Evolutionary conservation across 2,329 filamentous ascomycete genomes (phyloP), one percentile per base, ranked within the genome.

Genomic region (Trichoderma breve): DNA sequence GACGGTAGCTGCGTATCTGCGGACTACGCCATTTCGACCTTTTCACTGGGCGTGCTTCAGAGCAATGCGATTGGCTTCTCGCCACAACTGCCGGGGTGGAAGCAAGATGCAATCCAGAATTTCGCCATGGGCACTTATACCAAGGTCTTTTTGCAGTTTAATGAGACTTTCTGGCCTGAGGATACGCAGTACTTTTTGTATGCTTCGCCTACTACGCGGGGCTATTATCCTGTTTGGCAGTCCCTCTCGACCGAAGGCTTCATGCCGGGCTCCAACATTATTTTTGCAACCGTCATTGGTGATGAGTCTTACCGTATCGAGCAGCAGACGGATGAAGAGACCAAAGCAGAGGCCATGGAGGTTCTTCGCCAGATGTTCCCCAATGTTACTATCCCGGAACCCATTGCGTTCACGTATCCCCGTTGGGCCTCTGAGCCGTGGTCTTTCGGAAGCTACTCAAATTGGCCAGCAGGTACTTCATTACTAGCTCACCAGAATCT

Each of bases 111-210:
- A 0, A 91, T 93, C 66, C 85, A 87, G 3, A 88, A 86, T 47
- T 92, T 92, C 78, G 83, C 84, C 73, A 92, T 93, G 87, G 91
- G 88, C 7, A 92, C 90, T 0, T 93, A 92, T 80, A 93, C 90
- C 66, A 93, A 93, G 78, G 88, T 93, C 73, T 93, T 93, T 80
- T 81, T 91, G 73, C 90, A 92, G 73, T 93, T 92, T 80, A 83
- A 89, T 73, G 83, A 89, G 70, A 87, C 88, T 0, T 93, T 93
- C 79, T 93, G 91, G 91, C 82, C 75, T 0, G 76, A 80, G 0
- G 79, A 83, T 18, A 81, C 78, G 0, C 79, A 86, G 74, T 86
- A 79, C 74, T 83, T 86, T 71, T 77, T 86, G 0, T 86, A 86
- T 68, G 84, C 84, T 0, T 84, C 84, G 28, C 79, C 82, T 3